phyloP scores from a whole-genome alignment of 108 stramenopile genomes.

The Nannochloropsis gaditana region DNA sequence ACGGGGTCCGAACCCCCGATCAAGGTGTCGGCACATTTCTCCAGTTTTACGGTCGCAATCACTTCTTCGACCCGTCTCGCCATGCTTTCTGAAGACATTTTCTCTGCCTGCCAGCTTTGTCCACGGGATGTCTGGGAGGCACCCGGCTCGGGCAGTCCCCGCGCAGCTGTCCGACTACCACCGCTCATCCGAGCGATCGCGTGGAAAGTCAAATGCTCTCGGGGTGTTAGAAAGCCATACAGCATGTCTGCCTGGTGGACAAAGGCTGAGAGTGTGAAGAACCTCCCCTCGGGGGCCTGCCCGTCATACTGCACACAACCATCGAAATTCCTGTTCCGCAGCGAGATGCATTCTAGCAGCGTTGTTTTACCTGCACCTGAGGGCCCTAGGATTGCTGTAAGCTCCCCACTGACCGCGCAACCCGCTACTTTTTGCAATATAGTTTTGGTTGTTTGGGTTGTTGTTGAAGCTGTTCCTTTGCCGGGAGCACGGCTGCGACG shows the following conservation, averaged over 20 bases:
- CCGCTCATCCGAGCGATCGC: slow-evolving; percentile 35
- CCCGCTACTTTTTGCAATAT: neutral
- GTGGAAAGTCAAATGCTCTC: slow-evolving; percentile 50
- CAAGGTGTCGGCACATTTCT: slow-evolving; percentile 16
- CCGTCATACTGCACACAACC: slow-evolving; percentile 13
- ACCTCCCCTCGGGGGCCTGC: neutral
- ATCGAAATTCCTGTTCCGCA: neutral
- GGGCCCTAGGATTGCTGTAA: neutral
- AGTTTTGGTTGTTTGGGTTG: neutral
- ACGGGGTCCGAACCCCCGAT: slow-evolving; percentile 23
- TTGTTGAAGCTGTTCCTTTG: neutral
- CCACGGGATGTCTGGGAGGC: neutral
- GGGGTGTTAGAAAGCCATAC: slow-evolving; percentile 37
- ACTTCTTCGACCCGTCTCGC: neutral
- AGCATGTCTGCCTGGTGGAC: slow-evolving; percentile 48
- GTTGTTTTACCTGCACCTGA: slow-evolving; percentile 15
- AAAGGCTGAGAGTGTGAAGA: slow-evolving; percentile 21
- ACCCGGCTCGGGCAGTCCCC: neutral
- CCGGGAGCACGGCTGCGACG: neutral
- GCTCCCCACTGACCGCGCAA: slow-evolving; percentile 10
- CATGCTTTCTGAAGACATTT: neutral
- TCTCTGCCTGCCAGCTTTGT: too few species aligned
- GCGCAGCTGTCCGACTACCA: neutral
- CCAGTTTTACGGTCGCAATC: neutral
- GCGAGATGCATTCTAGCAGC: slow-evolving; percentile 1